Percentiles rank a stretch among this genome's conserved stretches.
phyloP scores from a whole-genome alignment of 2,329 filamentous ascomycete genomes.

The Beauveria pseudobassiana region DNA sequence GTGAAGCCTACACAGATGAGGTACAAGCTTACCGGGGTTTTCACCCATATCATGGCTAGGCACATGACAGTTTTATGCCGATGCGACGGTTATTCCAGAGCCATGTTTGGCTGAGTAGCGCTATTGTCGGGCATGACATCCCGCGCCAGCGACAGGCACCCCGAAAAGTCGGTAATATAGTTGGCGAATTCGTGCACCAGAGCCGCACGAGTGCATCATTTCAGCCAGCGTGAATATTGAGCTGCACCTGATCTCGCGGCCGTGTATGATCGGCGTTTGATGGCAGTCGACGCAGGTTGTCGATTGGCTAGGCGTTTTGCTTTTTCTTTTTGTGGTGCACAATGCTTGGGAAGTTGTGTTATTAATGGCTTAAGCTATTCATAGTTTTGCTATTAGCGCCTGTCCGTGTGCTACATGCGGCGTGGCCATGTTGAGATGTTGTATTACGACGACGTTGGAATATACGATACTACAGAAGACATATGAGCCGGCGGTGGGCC shows the following conservation, averaged over 20 bases:
- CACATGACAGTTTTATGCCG: neutral
- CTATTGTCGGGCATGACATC: neutral
- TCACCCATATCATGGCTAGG: neutral
- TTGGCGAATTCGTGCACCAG: neutral
- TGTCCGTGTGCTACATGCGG: neutral
- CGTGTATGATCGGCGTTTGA: constrained; percentile 5
- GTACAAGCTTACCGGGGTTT: neutral
- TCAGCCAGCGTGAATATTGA: neutral
- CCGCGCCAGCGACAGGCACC: neutral
- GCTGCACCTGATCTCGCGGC: neutral
- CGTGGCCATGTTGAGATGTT: constrained; percentile 4
- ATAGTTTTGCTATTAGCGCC: neutral
- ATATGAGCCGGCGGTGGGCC: neutral
- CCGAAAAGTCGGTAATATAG: neutral
- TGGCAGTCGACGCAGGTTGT: constrained; percentile 1
- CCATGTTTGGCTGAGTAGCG: neutral
- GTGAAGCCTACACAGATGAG: neutral
- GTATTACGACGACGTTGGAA: constrained; percentile 1
- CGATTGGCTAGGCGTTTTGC: constrained; percentile 8
- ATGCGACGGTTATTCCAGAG: neutral
- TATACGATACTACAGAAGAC: constrained; percentile 5
- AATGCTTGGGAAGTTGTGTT: neutral
- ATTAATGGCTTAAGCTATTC: neutral
- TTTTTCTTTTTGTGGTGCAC: neutral
- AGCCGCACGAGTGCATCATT: constrained; percentile 4